phyloP scores from a whole-genome alignment of 2,329 filamentous ascomycete species.

The Graphilbum ipis-grandicollis region DNA sequence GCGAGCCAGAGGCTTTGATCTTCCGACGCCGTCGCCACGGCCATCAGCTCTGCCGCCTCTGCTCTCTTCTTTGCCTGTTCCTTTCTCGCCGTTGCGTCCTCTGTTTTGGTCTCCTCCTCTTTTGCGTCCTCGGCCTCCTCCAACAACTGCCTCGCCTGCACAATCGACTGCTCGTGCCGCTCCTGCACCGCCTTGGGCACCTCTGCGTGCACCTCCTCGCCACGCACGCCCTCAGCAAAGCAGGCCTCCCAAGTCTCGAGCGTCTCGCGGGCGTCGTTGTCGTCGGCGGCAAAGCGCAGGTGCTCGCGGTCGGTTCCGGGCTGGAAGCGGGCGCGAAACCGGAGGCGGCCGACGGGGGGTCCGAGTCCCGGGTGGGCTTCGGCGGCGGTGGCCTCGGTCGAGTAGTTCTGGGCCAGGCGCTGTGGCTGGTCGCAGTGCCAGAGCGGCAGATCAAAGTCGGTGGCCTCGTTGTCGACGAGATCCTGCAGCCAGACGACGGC shows the following conservation, averaged over 20 bases:
- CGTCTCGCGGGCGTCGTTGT: constrained; percentile 81
- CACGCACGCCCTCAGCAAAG: constrained; percentile 67
- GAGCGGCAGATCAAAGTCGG: constrained; percentile 71
- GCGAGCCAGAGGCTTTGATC: constrained; percentile 56
- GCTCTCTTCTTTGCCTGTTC: constrained; percentile 27
- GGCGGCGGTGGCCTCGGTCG: constrained; percentile 60
- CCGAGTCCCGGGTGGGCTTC: constrained; percentile 61
- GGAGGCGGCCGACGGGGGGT: constrained; percentile 65
- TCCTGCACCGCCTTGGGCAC: constrained; percentile 55
- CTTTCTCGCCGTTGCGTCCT: background rate
- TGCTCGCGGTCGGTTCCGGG: constrained; percentile 81
- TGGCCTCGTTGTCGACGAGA: constrained; percentile 62
- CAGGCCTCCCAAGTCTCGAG: constrained; percentile 93
- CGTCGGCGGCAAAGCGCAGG: constrained; percentile 64
- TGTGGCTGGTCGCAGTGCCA: constrained; percentile 64
- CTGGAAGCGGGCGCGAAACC: constrained; percentile 70
- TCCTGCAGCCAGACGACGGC: constrained; percentile 76
- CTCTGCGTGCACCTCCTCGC: constrained; percentile 51
- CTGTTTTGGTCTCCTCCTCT: background rate
- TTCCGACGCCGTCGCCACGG: too few relatives aligned
- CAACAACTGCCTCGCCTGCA: constrained; percentile 64
- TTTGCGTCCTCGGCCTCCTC: constrained; percentile 38
- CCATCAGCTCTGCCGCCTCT: constrained; percentile 18
- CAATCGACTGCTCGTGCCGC: constrained; percentile 67
- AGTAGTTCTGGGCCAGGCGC: constrained; percentile 79